Conservation (phyloP, 257 asterid genomes). For the Lycium barbarum region DNA sequence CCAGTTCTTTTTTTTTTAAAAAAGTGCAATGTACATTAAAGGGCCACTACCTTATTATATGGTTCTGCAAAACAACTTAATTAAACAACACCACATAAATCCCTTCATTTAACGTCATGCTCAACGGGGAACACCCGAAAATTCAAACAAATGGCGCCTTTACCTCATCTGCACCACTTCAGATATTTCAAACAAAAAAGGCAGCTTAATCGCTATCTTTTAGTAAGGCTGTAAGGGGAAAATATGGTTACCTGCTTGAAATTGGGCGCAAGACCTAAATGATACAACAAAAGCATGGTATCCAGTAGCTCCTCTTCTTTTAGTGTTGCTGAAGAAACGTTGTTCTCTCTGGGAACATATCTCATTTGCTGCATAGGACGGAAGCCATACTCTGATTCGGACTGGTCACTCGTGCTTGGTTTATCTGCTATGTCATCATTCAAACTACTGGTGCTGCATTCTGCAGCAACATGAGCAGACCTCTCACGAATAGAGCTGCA, state of each 20-base stretch:
- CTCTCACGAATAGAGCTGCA: constrained; percentile 79
- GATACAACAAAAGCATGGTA: constrained; percentile 88
- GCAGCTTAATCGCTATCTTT: neutral
- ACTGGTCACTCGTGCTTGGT: constrained; percentile 90
- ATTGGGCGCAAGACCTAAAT: constrained; percentile 95
- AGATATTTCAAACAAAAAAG: constrained; percentile 12
- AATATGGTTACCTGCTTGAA: constrained; percentile 81
- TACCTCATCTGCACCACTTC: constrained; percentile 23
- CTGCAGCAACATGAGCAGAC: constrained; percentile 80
- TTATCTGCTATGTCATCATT: constrained; percentile 85
- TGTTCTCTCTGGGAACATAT: constrained; percentile 61
- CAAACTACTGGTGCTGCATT: constrained; percentile 76
- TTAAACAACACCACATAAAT: constrained; percentile 18
- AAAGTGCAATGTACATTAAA: neutral
- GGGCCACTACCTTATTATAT: constrained; percentile 20
- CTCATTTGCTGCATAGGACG: constrained; percentile 76
- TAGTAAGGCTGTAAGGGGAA: constrained; percentile 17
- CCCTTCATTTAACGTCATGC: neutral
- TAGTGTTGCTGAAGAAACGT: constrained; percentile 69
- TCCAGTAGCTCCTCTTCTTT: constrained; percentile 97
- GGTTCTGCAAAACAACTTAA: constrained; percentile 8
- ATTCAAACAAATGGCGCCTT: neutral
- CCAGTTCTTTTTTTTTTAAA: neutral
- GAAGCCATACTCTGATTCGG: constrained; percentile 77
- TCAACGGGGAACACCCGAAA: neutral